A percentile compares a stretch with the other conserved stretches of the same genome.
Evolutionary conservation across 768 basidiomycete genomes (phyloP).

Genomic region (Boletellus sp.): DNA sequence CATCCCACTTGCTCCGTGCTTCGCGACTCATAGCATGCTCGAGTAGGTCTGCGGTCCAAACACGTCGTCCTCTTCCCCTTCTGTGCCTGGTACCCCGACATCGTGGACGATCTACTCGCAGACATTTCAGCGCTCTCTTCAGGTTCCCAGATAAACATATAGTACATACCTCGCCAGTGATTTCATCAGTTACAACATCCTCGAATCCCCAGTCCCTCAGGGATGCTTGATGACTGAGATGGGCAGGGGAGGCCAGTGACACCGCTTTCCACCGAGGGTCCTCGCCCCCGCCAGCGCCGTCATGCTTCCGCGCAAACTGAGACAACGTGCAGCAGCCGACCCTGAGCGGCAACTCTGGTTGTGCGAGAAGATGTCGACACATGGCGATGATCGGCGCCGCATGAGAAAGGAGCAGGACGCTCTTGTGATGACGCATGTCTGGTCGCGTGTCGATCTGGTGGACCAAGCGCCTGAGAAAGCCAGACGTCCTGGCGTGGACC

Average conservation of each 20-base stretch:
- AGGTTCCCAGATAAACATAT: conserved; percentile 11
- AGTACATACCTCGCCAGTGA: conserved; percentile 57
- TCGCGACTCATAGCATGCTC: conserved; percentile 15
- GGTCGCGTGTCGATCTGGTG: conserved; percentile 46
- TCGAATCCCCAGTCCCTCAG: conserved; percentile 81
- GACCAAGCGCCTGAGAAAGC: conserved; percentile 49
- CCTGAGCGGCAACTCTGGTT: conserved; percentile 49
- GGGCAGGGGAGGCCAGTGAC: conserved; percentile 51
- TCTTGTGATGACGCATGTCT: conserved; percentile 39
- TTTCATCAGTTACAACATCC: conserved; percentile 49
- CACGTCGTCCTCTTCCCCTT: conserved; percentile 53
- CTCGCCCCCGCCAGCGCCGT: conserved; percentile 30
- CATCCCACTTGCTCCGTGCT: background rate
- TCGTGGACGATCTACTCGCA: conserved; percentile 62
- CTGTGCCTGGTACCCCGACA: conserved; percentile 63
- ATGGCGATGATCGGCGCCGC: conserved; percentile 73
- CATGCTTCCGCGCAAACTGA: conserved; percentile 42
- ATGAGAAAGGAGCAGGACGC: conserved; percentile 65
- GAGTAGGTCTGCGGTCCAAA: conserved; percentile 46
- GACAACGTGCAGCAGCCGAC: conserved; percentile 78
- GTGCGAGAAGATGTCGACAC: conserved; percentile 52
- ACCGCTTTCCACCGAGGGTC: conserved; percentile 42
- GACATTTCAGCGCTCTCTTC: background rate
- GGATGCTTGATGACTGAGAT: conserved; percentile 52
- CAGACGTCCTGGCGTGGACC: conserved; percentile 57